Evolutionary conservation across 1,284 basidiomycete genomes (phyloP), one percentile per base, ranked within the genome.

Genomic region (Rhodotorula mucilaginosa): DNA sequence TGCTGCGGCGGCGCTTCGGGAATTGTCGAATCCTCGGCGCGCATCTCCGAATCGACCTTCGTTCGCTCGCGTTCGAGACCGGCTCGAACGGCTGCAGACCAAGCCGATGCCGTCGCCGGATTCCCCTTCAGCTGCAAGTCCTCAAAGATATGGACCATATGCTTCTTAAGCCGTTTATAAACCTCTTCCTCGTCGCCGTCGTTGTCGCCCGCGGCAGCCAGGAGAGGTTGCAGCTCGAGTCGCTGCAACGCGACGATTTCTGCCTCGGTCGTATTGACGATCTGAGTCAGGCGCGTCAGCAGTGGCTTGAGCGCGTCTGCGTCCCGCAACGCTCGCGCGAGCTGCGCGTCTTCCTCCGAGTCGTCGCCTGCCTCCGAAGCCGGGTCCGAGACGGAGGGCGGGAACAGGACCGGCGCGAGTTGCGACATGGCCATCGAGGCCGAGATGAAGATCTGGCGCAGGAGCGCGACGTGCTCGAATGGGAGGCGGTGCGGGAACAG

Each of bases 391-490:
- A 66, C 18, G 0, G 61, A 5, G 21, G 72, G 16, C n/a, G 87
- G 87, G 67, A 88, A 85, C 54, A 91, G 80, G 18, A 87, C 84
- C 0, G 90, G 89, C 0, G 85, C 83, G 5, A 93, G 86, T 49
- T 88, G 85, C 23, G 86, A 86, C 26, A 91, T 83, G 0, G 89
- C 90, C 56, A 92, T 84, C 51, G 87, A 89, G 64, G 88, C 77
- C 78, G 90, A 87, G 73, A 91, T 81, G 79, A 90, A 92, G 39
- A 90, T 78, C 74, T 90, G 87, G 77, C 90, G 91, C n/a, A 92
- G 83, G 79, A 92, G 86, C 29, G 85, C 81, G 72, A 91, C 84
- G 78, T 92, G 87, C 76, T 93, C 90, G 79, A 88, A 88, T 2
- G 74, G 61, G 39, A 73, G 67, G 29, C 74, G 74, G 31, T 59